phyloP scores from a whole-genome alignment of 192 early-diverging fungal species.

The Coemansia erecta region DNA sequence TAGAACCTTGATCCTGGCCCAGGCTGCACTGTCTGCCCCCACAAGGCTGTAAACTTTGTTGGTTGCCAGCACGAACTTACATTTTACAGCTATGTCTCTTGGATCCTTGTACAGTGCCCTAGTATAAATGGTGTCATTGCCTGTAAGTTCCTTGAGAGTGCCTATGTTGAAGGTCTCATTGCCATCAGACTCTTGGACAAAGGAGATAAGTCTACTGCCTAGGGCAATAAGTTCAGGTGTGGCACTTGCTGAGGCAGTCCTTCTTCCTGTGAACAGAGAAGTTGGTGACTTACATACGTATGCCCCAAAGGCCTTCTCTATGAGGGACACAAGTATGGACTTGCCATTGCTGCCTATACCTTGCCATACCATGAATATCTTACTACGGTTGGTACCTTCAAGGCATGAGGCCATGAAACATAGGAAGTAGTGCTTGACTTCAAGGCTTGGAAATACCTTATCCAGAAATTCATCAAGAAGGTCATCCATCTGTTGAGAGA shows the following conservation, averaged over 20 bases:
- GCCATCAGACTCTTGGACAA: conserved; percentile 20
- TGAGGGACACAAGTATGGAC: conserved; percentile 15
- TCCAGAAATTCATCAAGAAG: no score
- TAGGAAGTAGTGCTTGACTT: conserved; percentile 18
- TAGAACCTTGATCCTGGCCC: conserved; percentile 22
- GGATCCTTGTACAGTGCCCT: conserved; percentile 9
- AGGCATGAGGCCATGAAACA: conserved; percentile 15
- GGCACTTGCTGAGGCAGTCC: conserved; percentile 10
- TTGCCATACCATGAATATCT: conserved; percentile 16
- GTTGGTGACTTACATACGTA: conserved; percentile 22
- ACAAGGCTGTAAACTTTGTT: conserved; percentile 19
- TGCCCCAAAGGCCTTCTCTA: conserved; percentile 18
- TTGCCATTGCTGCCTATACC: conserved; percentile 23
- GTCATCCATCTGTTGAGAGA: no score
- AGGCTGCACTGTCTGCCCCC: conserved; percentile 20
- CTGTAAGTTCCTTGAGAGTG: conserved; percentile 15
- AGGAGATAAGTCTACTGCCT: conserved; percentile 17
- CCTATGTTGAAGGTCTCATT: conserved; percentile 20
- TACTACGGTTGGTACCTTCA: conserved; percentile 15
- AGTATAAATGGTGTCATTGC: conserved; percentile 26
- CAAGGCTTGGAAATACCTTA: no score
- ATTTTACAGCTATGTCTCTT: conserved; percentile 14
- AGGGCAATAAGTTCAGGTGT: conserved; percentile 18
- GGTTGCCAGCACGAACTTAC: conserved; percentile 25
- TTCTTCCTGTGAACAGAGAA: conserved; percentile 15